Evolutionary conservation across 2,329 filamentous ascomycete genomes (phyloP).

Genomic region (Cercospora nicotianae): DNA sequence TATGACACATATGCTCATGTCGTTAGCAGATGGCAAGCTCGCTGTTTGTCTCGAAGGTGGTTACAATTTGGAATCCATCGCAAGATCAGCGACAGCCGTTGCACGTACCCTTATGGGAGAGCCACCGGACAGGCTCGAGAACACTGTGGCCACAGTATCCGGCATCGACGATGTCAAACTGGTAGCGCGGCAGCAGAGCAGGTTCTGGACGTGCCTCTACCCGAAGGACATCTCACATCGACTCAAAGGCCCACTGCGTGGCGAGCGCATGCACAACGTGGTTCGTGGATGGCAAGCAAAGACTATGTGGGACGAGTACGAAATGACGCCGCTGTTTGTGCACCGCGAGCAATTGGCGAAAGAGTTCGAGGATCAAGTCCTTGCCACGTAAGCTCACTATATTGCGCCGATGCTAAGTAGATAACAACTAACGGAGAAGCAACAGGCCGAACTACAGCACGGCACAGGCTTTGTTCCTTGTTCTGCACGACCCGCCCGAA

Average conservation of each 20-base stretch:
- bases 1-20: conserved; percentile 99
- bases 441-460: conserved; percentile 63
- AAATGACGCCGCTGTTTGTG: conserved; percentile 79
- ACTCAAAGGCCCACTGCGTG: conserved; percentile 41
- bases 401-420: too few relatives aligned
- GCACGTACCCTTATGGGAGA: conserved; percentile 94
- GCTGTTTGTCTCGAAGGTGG: conserved; percentile 93
- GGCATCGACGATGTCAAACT: conserved; percentile 59
- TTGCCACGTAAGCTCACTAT: conserved; percentile 40
- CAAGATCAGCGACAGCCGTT: conserved; percentile 86
- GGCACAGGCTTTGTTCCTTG: conserved; percentile 66
- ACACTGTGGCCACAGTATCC: conserved; percentile 49
- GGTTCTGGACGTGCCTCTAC: conserved; percentile 86
- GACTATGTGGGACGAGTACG: conserved; percentile 67
- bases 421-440: too few relatives aligned
- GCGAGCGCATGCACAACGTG: conserved; percentile 72
- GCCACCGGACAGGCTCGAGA: conserved; percentile 65
- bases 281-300: conserved; percentile 75
- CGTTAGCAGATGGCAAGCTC: conserved; percentile 82
- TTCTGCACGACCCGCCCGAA: conserved; percentile 73
- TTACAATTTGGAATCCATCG: conserved; percentile 92
- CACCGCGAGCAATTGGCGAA: conserved; percentile 59
- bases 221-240: conserved; percentile 54
- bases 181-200: conserved; percentile 60
- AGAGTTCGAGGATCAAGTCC: conserved; percentile 35